These are phyloP conservation scores for Termitomyces sp. DNA, from an alignment of 768 basidiomycete genomes.

Conservation along the genomic window DNA sequence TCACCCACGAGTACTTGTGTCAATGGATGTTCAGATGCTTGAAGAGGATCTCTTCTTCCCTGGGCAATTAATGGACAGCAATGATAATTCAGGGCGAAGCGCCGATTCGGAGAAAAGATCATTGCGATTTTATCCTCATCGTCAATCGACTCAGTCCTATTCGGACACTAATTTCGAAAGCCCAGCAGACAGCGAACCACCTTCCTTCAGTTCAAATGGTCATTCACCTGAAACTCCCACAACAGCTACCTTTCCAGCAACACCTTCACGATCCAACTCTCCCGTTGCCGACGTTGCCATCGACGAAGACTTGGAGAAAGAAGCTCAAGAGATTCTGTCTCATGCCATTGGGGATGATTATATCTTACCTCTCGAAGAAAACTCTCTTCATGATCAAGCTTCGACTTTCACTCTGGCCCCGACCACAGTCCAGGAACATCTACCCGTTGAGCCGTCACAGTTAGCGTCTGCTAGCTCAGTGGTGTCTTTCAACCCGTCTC, in stretches of 20 bases:
- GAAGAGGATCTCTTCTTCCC: constrained; percentile 77
- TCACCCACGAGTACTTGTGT: not conserved
- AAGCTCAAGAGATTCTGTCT: constrained; percentile 13
- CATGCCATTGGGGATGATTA: constrained; percentile 10
- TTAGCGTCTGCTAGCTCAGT: constrained; percentile 17
- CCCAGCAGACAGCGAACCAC: not conserved
- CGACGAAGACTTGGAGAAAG: constrained; percentile 15
- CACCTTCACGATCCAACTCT: constrained; percentile 20
- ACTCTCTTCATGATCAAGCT: not conserved
- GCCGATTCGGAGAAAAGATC: constrained; percentile 17
- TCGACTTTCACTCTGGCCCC: not conserved
- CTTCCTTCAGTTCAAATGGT: constrained; percentile 5
- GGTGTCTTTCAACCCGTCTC: constrained; percentile 22
- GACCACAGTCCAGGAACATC: not conserved
- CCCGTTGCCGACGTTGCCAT: constrained; percentile 14
- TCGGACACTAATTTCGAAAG: constrained; percentile 7
- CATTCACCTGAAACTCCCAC: constrained; percentile 10
- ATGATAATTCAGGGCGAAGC: constrained; percentile 22
- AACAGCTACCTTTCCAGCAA: constrained; percentile 14
- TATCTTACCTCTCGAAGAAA: not conserved
- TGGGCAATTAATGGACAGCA: constrained; percentile 37
- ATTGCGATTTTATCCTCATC: constrained; percentile 12
- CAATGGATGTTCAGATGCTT: constrained; percentile 39
- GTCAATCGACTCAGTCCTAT: constrained; percentile 2
- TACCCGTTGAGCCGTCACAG: constrained; percentile 1